Evolutionary conservation across 208 protist genomes (phyloP).

Genomic region (Phytomonas sp.): DNA sequence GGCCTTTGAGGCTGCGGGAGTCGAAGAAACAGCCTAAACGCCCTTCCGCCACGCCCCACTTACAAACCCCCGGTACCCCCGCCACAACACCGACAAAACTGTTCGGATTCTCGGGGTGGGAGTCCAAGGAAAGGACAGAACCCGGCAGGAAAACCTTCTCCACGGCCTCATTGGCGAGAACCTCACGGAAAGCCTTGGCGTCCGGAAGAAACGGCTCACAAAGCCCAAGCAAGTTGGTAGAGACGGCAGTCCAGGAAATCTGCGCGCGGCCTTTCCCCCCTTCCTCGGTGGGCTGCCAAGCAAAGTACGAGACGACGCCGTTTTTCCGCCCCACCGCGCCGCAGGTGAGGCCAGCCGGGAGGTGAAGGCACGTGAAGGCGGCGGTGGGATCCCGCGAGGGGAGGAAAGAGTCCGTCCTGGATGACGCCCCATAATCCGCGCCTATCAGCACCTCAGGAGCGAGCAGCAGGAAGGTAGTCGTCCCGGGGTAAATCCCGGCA

Average conservation of each 20-base stretch:
- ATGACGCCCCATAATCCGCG: conserved; percentile 47
- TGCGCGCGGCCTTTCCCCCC: conserved; percentile 27
- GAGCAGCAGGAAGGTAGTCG: conserved; percentile 69
- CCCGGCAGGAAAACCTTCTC: conserved; percentile 35
- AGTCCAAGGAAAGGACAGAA: conserved; percentile 63
- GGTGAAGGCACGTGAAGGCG: conserved; percentile 56
- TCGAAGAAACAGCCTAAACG: conserved; percentile 67
- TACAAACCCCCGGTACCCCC: conserved; percentile 59
- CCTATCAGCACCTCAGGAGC: conserved; percentile 53
- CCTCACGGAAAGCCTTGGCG: conserved; percentile 15
- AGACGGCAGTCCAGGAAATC: conserved; percentile 41
- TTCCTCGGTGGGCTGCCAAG: conserved; percentile 25
- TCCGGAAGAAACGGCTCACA: conserved; percentile 40
- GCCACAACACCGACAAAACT: conserved; percentile 58
- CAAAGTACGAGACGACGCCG: conserved; percentile 66
- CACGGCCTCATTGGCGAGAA: background rate
- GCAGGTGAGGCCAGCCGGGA: conserved; percentile 66
- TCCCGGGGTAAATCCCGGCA: conserved; percentile 61
- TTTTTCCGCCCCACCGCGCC: conserved; percentile 59
- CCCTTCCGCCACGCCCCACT: conserved; percentile 76
- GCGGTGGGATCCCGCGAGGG: conserved; percentile 17
- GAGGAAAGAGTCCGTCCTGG: conserved; percentile 21
- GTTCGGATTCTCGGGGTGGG: conserved; percentile 69
- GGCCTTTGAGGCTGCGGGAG: conserved; percentile 16
- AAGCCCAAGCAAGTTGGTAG: conserved; percentile 42